A percentile compares a stretch with the other conserved stretches of the same genome.
Conservation (phyloP, 345 rosid genomes). For the Syzygium aqueum region DNA sequence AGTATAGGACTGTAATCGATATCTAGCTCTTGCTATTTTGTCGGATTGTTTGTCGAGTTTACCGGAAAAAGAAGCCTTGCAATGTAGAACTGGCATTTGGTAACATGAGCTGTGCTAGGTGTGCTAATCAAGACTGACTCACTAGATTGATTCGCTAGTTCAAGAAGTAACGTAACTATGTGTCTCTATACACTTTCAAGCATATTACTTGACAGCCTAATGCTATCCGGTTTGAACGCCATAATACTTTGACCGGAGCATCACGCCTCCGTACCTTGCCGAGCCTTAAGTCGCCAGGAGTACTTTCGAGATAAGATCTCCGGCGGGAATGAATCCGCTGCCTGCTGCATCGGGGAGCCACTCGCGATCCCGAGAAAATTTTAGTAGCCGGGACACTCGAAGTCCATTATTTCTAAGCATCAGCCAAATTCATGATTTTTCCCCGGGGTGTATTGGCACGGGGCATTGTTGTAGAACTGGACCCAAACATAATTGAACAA, state of each 20-base stretch:
- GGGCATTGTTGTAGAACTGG: slow-evolving; percentile 14
- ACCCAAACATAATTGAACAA: slow-evolving; percentile 10
- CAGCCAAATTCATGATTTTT: not conserved
- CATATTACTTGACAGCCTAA: slow-evolving; percentile 2
- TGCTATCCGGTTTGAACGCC: slow-evolving; percentile 5
- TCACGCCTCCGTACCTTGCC: slow-evolving; percentile 16
- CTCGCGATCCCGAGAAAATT: slow-evolving; percentile 14
- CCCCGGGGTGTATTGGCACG: slow-evolving; percentile 6
- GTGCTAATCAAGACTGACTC: not conserved
- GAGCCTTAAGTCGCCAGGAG: slow-evolving; percentile 4
- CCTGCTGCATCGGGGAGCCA: slow-evolving; percentile 1
- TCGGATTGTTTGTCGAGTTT: not conserved
- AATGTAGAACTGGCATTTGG: not conserved
- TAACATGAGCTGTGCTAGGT: not conserved
- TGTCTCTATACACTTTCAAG: not conserved
- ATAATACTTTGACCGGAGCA: slow-evolving; percentile 11
- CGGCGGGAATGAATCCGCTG: slow-evolving; percentile 3
- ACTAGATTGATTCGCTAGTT: not conserved
- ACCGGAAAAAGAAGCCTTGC: not conserved
- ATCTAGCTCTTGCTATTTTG: not conserved
- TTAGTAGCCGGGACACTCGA: not conserved
- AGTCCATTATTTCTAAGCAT: slow-evolving; percentile 12
- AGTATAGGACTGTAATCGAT: not conserved
- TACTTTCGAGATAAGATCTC: slow-evolving; percentile 5
- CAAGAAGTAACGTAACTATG: not conserved